Base-by-base conservation (phyloP, 345 rosid species). In the Durio zibethinus region DNA sequence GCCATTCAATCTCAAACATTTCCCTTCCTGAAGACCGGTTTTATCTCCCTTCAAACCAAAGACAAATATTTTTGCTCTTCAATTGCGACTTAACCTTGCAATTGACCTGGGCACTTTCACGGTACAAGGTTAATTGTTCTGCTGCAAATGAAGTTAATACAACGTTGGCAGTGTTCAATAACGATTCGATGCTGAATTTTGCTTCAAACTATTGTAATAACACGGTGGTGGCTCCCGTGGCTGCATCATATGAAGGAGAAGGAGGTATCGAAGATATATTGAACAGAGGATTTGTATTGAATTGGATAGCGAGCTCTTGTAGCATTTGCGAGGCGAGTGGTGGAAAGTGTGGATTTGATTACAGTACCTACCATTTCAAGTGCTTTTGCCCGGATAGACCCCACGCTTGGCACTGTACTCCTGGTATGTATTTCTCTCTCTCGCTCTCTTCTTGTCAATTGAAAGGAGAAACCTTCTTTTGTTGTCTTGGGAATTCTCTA, bases 321-420 rank as follows among this genome's bases (percentile, higher is more conserved):
- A 80, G 79, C 59, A 4, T n/a, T 0, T 88, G 93, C 59, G 40
- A 73, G 31, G 0, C 0, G 1, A 86, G 87, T 61, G 91, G 90
- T 0, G 93, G 93, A 52, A 73, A 31, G 81, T 89, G 93, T 36
- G 93, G 93, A 4, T 82, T 88, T 56, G 11, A 89, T 59, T 0
- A 0, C 3, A 0, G 0, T 0, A 66, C 27, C 0, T 61, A 15
- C 50, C 85, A 68, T 50, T 86, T 89, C 83, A 68, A 42, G 73
- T 89, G 91, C 38, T 89, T 73, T 71, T 89, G 91, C 82, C 86
- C 89, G 0, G 91, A 89, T 25, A 64, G 91, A 31, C 86, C 91
- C 48, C 91, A 86, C 71, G 67, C 80, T 60, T 3, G 20, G 80
- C 31, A 6, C 0, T 89, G 93, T 38, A 0, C 0, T 14, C 20